These are phyloP conservation scores for Clavulina sp. DNA, from an alignment of 768 basidiomycete species.

Conservation along the genomic window DNA sequence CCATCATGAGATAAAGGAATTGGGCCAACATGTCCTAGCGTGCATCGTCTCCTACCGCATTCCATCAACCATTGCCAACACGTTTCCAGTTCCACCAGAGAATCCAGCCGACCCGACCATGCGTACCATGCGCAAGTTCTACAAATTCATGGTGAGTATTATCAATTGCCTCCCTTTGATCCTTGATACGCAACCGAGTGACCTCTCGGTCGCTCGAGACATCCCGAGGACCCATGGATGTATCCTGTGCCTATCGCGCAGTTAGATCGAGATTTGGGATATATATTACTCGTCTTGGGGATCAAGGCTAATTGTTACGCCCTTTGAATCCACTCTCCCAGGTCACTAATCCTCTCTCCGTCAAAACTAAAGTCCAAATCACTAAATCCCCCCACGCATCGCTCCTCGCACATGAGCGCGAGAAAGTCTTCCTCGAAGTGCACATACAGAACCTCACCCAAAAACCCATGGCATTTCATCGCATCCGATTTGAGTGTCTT, in stretches of 20 bases:
- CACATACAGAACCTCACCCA: conserved; percentile 80
- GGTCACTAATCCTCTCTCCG: conserved; percentile 89
- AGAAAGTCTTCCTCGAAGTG: conserved; percentile 80
- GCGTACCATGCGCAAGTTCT: conserved; percentile 72
- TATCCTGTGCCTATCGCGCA: too few species aligned
- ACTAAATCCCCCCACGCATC: conserved; percentile 57
- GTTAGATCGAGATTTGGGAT: too few species aligned
- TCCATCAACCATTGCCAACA: conserved; percentile 19
- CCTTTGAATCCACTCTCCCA: conserved; percentile 17
- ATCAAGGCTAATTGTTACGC: too few species aligned
- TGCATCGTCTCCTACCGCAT: conserved; percentile 74
- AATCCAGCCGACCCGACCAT: conserved; percentile 35
- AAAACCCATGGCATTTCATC: conserved; percentile 59
- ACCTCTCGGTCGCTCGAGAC: too few species aligned
- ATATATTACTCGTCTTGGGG: too few species aligned
- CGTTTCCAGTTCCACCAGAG: conserved; percentile 27
- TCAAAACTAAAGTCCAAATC: conserved; percentile 83
- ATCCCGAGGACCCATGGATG: too few species aligned
- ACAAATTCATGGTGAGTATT: conserved; percentile 71
- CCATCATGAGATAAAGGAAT: conserved; percentile 81
- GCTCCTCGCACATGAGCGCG: conserved; percentile 43
- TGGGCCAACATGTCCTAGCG: conserved; percentile 77
- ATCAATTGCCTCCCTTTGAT: background rate
- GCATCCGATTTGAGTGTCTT: conserved; percentile 59
- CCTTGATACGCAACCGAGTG: background rate